A percentile compares a stretch with the other conserved stretches of the same genome.
phyloP scores from a whole-genome alignment of 495 filamentous ascomycete genomes.

The Chaetomium fimeti region DNA sequence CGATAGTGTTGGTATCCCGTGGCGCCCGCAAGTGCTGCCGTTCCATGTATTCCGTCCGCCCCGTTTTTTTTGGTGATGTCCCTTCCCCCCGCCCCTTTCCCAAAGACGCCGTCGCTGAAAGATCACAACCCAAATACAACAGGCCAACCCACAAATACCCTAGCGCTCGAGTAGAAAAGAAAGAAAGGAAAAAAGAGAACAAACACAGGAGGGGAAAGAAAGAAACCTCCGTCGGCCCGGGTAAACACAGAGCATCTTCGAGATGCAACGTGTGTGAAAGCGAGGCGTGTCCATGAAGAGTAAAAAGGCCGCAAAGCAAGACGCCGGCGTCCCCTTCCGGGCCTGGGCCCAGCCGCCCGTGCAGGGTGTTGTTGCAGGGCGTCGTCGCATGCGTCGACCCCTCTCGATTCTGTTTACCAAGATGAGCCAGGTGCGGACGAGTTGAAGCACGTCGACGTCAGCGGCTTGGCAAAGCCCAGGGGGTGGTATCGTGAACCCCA shows the following conservation, averaged over 20 bases:
- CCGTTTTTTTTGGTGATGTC: not conserved
- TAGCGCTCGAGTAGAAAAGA: not conserved
- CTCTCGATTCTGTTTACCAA: not conserved
- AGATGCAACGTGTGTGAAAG: not conserved
- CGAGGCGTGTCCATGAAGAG: not conserved
- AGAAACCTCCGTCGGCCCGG: not conserved
- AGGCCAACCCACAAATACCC: not conserved
- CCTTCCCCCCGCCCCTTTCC: not conserved
- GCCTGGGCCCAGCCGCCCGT: not conserved
- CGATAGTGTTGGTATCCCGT: not conserved
- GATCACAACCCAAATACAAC: not conserved
- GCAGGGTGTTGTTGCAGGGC: constrained; percentile 11
- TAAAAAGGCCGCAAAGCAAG: constrained; percentile 5
- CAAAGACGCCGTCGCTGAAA: constrained; percentile 17
- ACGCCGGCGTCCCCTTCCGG: not conserved
- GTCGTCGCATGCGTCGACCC: not conserved
- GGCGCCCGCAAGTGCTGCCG: not conserved
- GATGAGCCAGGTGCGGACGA: constrained; percentile 3
- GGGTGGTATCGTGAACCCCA: constrained; percentile 3
- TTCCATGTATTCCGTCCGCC: not conserved
- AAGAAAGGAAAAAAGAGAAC: not conserved
- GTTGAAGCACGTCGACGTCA: constrained; percentile 28
- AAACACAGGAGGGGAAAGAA: not conserved
- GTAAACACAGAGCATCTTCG: not conserved
- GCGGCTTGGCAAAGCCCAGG: constrained; percentile 21